Base-by-base conservation (phyloP, 768 basidiomycete species). In the Leucogyrophana mollusca region DNA sequence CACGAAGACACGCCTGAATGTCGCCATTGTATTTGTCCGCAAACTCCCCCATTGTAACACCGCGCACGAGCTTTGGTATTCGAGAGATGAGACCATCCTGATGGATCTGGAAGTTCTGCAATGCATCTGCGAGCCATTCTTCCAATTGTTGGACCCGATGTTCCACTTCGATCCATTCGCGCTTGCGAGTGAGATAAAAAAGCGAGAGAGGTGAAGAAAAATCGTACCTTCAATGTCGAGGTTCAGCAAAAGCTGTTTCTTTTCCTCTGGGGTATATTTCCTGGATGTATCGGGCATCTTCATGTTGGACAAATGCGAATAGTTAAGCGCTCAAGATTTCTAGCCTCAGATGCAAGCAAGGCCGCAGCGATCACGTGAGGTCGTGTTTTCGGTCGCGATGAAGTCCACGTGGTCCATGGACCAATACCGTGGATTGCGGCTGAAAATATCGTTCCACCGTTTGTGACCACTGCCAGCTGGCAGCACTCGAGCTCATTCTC, bases 401-500 rank as follows among this genome's bases (percentile, higher is more conserved):
- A n/a, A n/a, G n/a, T n/a, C n/a, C n/a, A n/a, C n/a, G n/a, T n/a
- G n/a, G n/a, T n/a, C n/a, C n/a, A n/a, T n/a, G n/a, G 92, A 90
- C 61, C 78, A 76, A 42, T 71, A 64, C 4, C 75, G 72, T 1
- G 93, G 92, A 66, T 96, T 94, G 25, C 71, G 66, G 7, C 88
- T 85, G 65, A 96, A 94, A 25, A 96, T 81, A 62, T 92, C 86
- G n/a, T n/a, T n/a, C n/a, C n/a, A n/a, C n/a, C n/a, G n/a, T n/a
- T n/a, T n/a, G n/a, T n/a, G n/a, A n/a, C n/a, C n/a, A n/a, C n/a
- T n/a, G n/a, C n/a, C n/a, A n/a, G n/a, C n/a, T n/a, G n/a, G n/a
- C n/a, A n/a, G n/a, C n/a, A n/a, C n/a, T n/a, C n/a, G n/a, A n/a
- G n/a, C n/a, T n/a, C n/a, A n/a, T n/a, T n/a, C n/a, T n/a, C n/a